A percentile compares a stretch with the other conserved stretches of the same genome.
These are phyloP conservation scores for Aegilops speltoides DNA, from an alignment of 176 grass and related monocot species.

Conservation along the genomic window DNA sequence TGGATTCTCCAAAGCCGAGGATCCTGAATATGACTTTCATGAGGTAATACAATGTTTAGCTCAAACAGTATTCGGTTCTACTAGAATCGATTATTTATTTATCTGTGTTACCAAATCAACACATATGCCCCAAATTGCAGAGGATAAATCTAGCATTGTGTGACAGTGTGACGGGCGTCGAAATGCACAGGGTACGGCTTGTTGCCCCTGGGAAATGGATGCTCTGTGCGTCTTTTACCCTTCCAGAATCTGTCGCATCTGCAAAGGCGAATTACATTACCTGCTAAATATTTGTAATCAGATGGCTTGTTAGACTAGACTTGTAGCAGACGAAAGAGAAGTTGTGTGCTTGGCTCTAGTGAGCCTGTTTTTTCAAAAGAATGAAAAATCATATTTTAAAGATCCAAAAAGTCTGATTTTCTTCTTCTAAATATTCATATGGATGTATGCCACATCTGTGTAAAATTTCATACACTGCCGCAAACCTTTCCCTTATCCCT, in stretches of 20 bases:
- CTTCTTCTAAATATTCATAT: too few species aligned
- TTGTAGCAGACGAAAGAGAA: too few species aligned
- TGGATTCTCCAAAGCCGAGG: constrained; percentile 84
- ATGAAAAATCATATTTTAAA: too few species aligned
- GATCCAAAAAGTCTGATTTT: too few species aligned
- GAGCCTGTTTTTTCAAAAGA: too few species aligned
- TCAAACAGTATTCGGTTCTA: background rate
- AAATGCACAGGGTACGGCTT: constrained; percentile 80
- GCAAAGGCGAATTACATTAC: constrained; percentile 21
- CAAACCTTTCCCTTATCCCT: too few species aligned
- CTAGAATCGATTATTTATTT: background rate
- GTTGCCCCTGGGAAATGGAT: constrained; percentile 98
- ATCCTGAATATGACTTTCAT: constrained; percentile 81
- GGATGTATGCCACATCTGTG: too few species aligned
- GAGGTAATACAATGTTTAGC: constrained; percentile 43
- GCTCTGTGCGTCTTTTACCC: constrained; percentile 85
- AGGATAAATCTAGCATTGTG: constrained; percentile 79
- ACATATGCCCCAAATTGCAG: constrained; percentile 39
- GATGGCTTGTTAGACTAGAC: too few species aligned
- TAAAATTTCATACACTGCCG: too few species aligned
- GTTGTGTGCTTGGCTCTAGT: too few species aligned
- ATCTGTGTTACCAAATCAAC: background rate
- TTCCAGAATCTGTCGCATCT: constrained; percentile 55
- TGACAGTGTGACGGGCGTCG: constrained; percentile 34
- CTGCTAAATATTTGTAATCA: background rate